Percentiles rank a stretch among this genome's conserved stretches.
Evolutionary conservation across 441 rosid genomes (phyloP).

Genomic region (Geranium incanum): DNA sequence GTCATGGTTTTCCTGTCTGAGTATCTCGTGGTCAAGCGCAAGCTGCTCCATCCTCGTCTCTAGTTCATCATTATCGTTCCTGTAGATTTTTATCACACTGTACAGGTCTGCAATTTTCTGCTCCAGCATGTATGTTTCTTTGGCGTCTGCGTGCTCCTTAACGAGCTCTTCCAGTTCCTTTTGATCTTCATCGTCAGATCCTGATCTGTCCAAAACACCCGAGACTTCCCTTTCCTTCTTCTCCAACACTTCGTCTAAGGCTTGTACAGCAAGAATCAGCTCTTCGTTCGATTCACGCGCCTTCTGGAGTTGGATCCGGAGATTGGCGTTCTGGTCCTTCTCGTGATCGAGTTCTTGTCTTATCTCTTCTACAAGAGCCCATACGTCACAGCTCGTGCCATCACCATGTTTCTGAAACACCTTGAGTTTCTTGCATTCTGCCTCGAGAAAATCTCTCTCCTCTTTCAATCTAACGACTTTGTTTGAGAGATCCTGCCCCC

Average conservation of each 20-base stretch:
- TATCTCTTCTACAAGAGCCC: slow-evolving; percentile 50
- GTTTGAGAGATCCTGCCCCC: slow-evolving; percentile 66
- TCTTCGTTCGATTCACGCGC: slow-evolving; percentile 69
- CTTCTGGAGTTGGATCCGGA: slow-evolving; percentile 65
- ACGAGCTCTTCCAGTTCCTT: slow-evolving; percentile 79
- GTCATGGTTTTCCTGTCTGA: slow-evolving; percentile 73
- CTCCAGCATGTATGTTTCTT: slow-evolving; percentile 53
- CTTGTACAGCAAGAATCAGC: slow-evolving; percentile 71
- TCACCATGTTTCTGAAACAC: slow-evolving; percentile 38
- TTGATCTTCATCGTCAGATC: slow-evolving; percentile 66
- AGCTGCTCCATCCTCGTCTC: slow-evolving; percentile 89
- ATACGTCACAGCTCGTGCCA: slow-evolving; percentile 43
- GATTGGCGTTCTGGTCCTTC: slow-evolving; percentile 61
- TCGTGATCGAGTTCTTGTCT: slow-evolving; percentile 62
- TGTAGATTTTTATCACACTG: slow-evolving; percentile 64
- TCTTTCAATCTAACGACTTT: slow-evolving; percentile 55
- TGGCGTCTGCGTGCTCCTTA: slow-evolving; percentile 57
- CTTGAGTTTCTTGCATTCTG: slow-evolving; percentile 44
- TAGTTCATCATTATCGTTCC: slow-evolving; percentile 70
- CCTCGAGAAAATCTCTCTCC: slow-evolving; percentile 50
- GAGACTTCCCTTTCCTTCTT: slow-evolving; percentile 34
- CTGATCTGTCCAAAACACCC: slow-evolving; percentile 31
- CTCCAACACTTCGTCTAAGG: slow-evolving; percentile 61
- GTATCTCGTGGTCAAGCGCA: slow-evolving; percentile 81
- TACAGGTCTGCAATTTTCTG: slow-evolving; percentile 58